Percentiles rank a stretch among this genome's conserved stretches.
Evolutionary conservation across 2,329 filamentous ascomycete genomes (phyloP).

Genomic region (Cordyceps tenuipes): DNA sequence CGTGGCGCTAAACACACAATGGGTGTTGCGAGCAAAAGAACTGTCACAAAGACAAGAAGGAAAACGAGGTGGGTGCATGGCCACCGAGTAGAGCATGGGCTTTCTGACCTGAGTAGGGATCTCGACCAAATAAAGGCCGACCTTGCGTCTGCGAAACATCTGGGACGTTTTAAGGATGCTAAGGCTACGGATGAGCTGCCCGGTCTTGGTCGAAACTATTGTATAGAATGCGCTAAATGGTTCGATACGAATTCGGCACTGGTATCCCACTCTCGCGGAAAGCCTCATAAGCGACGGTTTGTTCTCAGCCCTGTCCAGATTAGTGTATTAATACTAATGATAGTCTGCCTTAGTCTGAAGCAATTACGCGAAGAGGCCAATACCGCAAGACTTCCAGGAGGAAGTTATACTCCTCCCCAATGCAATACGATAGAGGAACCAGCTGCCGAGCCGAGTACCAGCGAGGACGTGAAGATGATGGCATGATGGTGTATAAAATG

Average conservation of each 20-base stretch:
- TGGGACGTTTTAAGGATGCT: constrained; percentile 67
- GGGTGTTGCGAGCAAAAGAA: constrained; percentile 59
- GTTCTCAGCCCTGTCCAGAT: not conserved
- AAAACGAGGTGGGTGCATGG: constrained; percentile 48
- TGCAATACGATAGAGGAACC: not conserved
- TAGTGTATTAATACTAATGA: constrained; percentile 14
- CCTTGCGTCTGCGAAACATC: constrained; percentile 67
- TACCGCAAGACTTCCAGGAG: constrained; percentile 6
- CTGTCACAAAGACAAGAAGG: constrained; percentile 67
- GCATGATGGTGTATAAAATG: constrained; percentile 16
- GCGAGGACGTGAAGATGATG: constrained; percentile 27
- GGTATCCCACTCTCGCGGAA: constrained; percentile 69
- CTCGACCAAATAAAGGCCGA: constrained; percentile 89
- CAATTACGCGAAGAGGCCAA: constrained; percentile 58
- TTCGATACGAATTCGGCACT: constrained; percentile 80
- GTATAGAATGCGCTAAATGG: constrained; percentile 90
- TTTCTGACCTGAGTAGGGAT: constrained; percentile 50
- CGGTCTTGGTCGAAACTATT: constrained; percentile 78
- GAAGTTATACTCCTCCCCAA: not conserved
- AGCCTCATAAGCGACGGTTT: constrained; percentile 82
- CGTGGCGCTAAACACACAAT: constrained; percentile 35
- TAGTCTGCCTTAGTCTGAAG: constrained; percentile 53
- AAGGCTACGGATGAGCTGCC: constrained; percentile 83
- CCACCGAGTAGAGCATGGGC: not conserved
- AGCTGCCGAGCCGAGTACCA: constrained; percentile 58